These are phyloP conservation scores for Alternaria triticina DNA, from an alignment of 2,329 filamentous ascomycete species.

Conservation along the genomic window DNA sequence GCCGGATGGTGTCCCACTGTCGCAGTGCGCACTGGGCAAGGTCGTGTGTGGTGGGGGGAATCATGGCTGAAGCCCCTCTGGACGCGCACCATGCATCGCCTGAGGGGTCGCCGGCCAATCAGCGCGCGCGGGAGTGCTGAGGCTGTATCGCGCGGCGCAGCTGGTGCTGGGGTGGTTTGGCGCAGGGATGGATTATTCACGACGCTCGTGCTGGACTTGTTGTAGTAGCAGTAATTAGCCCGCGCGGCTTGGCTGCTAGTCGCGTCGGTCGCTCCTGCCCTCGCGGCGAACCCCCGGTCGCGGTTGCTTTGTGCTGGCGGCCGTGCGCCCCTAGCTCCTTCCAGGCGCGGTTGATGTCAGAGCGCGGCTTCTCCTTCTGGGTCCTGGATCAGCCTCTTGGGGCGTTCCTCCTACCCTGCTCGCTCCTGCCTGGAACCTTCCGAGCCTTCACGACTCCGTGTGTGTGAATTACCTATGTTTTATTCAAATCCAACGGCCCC, in stretches of 20 bases:
- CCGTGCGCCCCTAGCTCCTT: conserved; percentile 28
- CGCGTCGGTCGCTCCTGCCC: conserved; percentile 9
- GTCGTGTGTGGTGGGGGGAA: conserved; percentile 10
- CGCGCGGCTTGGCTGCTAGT: conserved; percentile 12
- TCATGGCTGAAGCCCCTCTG: conserved; percentile 17
- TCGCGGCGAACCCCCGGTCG: conserved; percentile 17
- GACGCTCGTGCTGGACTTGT: conserved; percentile 3
- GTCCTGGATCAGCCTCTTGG: conserved; percentile 50
- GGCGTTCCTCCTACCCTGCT: conserved; percentile 34
- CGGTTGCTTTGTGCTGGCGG: conserved; percentile 27
- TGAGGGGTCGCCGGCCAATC: conserved; percentile 5
- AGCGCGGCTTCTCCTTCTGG: conserved; percentile 46
- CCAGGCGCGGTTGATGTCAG: conserved; percentile 47
- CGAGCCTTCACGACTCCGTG: conserved; percentile 41
- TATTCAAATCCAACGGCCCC: conserved; percentile 49
- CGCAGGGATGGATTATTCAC: conserved; percentile 15
- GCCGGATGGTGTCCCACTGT: conserved; percentile 22
- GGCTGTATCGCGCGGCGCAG: conserved; percentile 21
- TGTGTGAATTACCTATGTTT: conserved; percentile 48
- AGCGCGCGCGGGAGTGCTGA: conserved; percentile 11
- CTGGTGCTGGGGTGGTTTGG: conserved; percentile 6
- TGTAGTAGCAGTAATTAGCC: conserved; percentile 1
- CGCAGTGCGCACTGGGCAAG: conserved; percentile 8
- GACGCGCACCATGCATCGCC: conserved; percentile 13
- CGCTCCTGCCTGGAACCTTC: conserved; percentile 45